Conservation (phyloP, 129 eudicot genomes). For the Tagetes erecta region DNA sequence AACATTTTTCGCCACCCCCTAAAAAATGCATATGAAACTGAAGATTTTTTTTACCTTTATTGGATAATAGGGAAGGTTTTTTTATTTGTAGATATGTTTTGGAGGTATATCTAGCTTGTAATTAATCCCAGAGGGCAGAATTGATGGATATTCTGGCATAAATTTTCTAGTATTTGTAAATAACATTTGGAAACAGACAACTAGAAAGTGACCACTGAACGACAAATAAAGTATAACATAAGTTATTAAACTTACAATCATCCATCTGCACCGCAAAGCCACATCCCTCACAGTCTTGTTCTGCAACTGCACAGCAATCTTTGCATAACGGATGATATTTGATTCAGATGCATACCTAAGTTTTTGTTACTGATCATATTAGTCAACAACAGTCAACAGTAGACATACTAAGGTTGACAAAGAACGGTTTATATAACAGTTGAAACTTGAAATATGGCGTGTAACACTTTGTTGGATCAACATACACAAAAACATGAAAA, state of each 20-base stretch:
- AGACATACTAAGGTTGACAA: neutral
- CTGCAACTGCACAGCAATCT: slow-evolving; percentile 77
- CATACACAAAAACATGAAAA: neutral
- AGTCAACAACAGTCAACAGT: slow-evolving; percentile 6
- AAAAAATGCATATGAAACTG: neutral
- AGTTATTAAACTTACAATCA: slow-evolving; percentile 59
- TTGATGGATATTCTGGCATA: neutral
- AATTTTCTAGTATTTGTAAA: neutral
- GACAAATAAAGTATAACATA: neutral
- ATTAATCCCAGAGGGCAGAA: neutral
- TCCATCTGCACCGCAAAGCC: slow-evolving; percentile 91
- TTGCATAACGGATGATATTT: slow-evolving; percentile 67
- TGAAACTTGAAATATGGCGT: neutral
- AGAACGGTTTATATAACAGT: slow-evolving; percentile 7
- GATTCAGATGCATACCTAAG: slow-evolving; percentile 73
- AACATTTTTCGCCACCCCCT: neutral
- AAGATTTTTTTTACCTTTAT: neutral
- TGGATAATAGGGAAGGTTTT: neutral
- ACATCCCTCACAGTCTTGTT: slow-evolving; percentile 88
- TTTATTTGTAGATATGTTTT: neutral
- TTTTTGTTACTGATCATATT: slow-evolving; percentile 2
- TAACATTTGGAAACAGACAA: neutral
- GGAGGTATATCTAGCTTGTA: neutral
- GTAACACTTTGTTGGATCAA: neutral
- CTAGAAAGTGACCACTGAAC: slow-evolving; percentile 5